Base-by-base conservation (phyloP, 176 grass and related monocot species). In the Pharus latifolius region DNA sequence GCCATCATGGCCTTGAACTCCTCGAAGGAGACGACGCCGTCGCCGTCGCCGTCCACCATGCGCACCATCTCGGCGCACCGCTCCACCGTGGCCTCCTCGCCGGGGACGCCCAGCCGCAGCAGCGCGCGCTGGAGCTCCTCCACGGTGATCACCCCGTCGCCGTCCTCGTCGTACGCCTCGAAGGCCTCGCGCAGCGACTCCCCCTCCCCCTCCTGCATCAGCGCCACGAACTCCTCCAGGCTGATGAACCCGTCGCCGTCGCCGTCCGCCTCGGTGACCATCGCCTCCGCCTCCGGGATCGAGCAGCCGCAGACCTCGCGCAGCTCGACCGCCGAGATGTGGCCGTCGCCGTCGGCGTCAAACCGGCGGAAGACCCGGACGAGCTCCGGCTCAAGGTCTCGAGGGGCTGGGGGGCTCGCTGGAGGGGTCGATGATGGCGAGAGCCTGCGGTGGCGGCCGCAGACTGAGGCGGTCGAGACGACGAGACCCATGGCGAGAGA, bases 1-100 rank as follows among this genome's bases (percentile, higher is more conserved):
- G 12, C 38, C 81, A 72, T 65, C 81, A 78, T 78, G 6, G 24
- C n/a, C 73, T 65, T 65, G 66, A 83, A 83, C 49, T 65, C 74
- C 40, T 78, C 81, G 57, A 83, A 77, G 41, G 58, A 78, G 81
- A 83, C 7, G 49, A 65, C 73, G 7, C 81, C 81, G 14, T 83
- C 66, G 41, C 49, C 74, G 58, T 84, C 16, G 19, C 43, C 1
- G 32, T 84, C 81, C 10, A 65, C 19, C 1, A 25, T 59, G 0
- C n/a, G 43, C 17, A 84, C 11, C 1, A 84, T 84, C 59, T 65
- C 18, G 22, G 13, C 3, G 40, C 81, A 83, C 6, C 1, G 28
- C 59, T 78, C 43, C 1, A 20, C 11, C 25, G 60, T 52, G 41
- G 19, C 44, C 30, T 72, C 67, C 11, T 65, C 20, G 23, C 25